These are phyloP conservation scores for Dothideomycetes sp. DNA, from an alignment of 2,329 filamentous ascomycete species.

Conservation along the genomic window DNA sequence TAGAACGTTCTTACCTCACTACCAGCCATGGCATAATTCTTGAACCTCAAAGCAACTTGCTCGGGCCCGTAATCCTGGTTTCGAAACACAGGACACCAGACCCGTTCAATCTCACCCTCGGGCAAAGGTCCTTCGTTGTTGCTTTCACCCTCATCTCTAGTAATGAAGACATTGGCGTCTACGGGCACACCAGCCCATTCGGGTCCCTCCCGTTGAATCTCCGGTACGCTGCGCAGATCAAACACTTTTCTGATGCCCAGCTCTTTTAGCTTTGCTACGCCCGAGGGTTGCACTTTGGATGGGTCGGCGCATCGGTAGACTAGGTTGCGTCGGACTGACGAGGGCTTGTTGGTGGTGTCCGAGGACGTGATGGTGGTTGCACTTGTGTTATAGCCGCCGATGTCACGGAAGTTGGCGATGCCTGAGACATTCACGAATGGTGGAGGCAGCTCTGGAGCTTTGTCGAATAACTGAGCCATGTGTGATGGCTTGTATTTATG, in stretches of 20 bases:
- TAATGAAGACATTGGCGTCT: constrained; percentile 21
- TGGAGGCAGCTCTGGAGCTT: constrained; percentile 17
- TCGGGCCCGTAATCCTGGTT: constrained; percentile 55
- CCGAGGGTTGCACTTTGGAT: constrained; percentile 45
- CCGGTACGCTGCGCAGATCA: constrained; percentile 55
- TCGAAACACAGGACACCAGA: constrained; percentile 57
- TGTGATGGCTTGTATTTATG: too few relatives aligned
- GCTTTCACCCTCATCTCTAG: constrained; percentile 13
- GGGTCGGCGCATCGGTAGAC: constrained; percentile 64
- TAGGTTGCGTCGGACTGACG: constrained; percentile 42
- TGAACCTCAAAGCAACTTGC: constrained; percentile 51
- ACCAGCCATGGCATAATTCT: constrained; percentile 49
- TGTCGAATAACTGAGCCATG: constrained; percentile 11
- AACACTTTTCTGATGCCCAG: constrained; percentile 57
- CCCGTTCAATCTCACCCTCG: constrained; percentile 40
- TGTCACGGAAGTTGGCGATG: constrained; percentile 59
- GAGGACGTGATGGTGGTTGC: too few relatives aligned
- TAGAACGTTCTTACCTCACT: constrained; percentile 29
- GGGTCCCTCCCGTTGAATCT: constrained; percentile 42
- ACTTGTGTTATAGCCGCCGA: constrained; percentile 48
- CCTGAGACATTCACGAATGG: constrained; percentile 41
- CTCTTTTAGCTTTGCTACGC: constrained; percentile 41
- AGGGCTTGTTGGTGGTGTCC: constrained; percentile 29
- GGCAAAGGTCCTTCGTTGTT: constrained; percentile 26
- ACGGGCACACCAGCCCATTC: constrained; percentile 25